Percentiles rank a stretch among this genome's conserved stretches.
phyloP scores from a whole-genome alignment of 2,329 filamentous ascomycete genomes.

The Verticillium albo-atrum region DNA sequence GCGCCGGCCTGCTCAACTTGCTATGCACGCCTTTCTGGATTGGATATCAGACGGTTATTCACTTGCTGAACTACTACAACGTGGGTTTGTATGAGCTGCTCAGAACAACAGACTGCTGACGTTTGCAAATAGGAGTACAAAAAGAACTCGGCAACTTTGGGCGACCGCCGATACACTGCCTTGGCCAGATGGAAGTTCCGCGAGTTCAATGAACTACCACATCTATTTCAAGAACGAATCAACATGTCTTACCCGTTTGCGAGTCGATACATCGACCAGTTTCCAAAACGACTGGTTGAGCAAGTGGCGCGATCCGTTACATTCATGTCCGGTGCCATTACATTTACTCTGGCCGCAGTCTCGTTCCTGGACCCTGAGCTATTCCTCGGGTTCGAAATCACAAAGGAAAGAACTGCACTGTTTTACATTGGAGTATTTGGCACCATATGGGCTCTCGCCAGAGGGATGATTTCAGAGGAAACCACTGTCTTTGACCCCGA shows the following conservation, averaged over 20 bases:
- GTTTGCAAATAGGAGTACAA: constrained; percentile 73
- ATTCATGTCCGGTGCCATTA: constrained; percentile 82
- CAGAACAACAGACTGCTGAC: not conserved
- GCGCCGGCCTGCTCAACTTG: constrained; percentile 82
- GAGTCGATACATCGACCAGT: constrained; percentile 88
- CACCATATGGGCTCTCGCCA: constrained; percentile 76
- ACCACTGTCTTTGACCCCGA: constrained; percentile 88
- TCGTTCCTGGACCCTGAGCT: constrained; percentile 87
- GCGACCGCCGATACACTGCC: constrained; percentile 86
- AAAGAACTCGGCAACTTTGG: constrained; percentile 82
- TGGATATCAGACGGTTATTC: constrained; percentile 80
- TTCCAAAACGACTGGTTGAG: constrained; percentile 90
- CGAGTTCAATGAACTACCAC: constrained; percentile 94
- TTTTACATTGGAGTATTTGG: constrained; percentile 86
- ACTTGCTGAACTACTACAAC: constrained; percentile 94
- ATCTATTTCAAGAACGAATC: constrained; percentile 82
- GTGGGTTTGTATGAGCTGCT: constrained; percentile 38
- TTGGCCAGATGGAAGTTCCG: constrained; percentile 97
- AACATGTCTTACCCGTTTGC: constrained; percentile 96
- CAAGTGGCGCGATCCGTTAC: constrained; percentile 80
- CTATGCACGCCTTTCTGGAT: constrained; percentile 83
- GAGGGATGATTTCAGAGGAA: constrained; percentile 82
- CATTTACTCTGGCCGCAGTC: constrained; percentile 77
- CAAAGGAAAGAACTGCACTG: constrained; percentile 78
- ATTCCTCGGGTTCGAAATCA: constrained; percentile 89